A percentile compares a stretch with the other conserved stretches of the same genome.
Evolutionary conservation across 1,284 basidiomycete species (phyloP).

Genomic region (Athelia psychrophila): DNA sequence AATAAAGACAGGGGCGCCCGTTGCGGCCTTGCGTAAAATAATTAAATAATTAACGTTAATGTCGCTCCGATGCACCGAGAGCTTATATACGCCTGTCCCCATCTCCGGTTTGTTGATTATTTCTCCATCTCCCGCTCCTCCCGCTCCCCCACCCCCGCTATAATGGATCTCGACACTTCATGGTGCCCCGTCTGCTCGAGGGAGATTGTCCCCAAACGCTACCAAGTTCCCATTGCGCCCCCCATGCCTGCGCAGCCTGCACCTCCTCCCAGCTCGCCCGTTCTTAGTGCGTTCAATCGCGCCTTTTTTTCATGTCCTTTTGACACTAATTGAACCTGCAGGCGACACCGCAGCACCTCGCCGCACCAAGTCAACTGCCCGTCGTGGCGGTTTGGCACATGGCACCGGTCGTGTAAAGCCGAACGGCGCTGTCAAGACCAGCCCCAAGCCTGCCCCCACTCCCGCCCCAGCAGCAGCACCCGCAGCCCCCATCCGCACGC

Average conservation of each 20-base stretch:
- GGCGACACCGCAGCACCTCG: slow-evolving; percentile 10
- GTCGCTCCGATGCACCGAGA: too few species aligned
- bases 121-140: too few species aligned
- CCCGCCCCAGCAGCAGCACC: slow-evolving; percentile 24
- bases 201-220: slow-evolving; percentile 68
- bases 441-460: slow-evolving; percentile 18
- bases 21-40: too few species aligned
- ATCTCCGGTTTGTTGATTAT: too few species aligned
- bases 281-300: slow-evolving; percentile 26
- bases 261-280: slow-evolving; percentile 28
- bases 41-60: too few species aligned
- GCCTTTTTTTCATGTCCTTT: slow-evolving; percentile 8
- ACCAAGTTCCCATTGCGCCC: slow-evolving; percentile 40
- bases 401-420: slow-evolving; percentile 58
- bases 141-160: slow-evolving; percentile 17
- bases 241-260: slow-evolving; percentile 24
- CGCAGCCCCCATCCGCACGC: slow-evolving; percentile 39
- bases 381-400: slow-evolving; percentile 51
- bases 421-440: slow-evolving; percentile 49
- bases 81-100: too few species aligned
- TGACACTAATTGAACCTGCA: slow-evolving; percentile 19
- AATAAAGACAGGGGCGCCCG: too few species aligned
- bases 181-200: slow-evolving; percentile 76
- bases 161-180: slow-evolving; percentile 55
- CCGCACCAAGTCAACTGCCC: slow-evolving; percentile 21